Conservation (phyloP, 768 basidiomycete genomes). For the Kwoniella shandongensis region DNA sequence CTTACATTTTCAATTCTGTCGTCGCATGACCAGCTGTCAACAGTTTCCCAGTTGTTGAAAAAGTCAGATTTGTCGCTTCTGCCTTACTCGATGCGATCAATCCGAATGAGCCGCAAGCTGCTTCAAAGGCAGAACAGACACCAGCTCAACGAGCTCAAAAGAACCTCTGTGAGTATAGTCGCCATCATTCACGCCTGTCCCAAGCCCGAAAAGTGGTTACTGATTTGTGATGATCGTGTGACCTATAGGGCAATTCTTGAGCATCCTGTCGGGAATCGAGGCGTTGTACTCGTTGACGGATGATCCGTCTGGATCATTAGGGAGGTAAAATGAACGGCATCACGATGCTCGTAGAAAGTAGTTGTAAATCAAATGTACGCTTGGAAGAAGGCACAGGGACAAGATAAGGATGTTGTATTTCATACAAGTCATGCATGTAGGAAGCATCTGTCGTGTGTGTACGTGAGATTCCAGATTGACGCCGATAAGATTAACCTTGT, state of each 20-base stretch:
- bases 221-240: conserved; percentile 20
- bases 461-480: too few relatives aligned
- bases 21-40: conserved; percentile 42
- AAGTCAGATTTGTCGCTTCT: conserved; percentile 90
- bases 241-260: conserved; percentile 84
- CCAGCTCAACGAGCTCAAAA: conserved; percentile 81
- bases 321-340: too few relatives aligned
- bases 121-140: conserved; percentile 62
- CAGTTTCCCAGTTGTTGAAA: conserved; percentile 62
- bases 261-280: conserved; percentile 87
- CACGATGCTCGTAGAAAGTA: too few relatives aligned
- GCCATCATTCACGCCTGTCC: neutral
- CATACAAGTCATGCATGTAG: too few relatives aligned
- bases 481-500: too few relatives aligned
- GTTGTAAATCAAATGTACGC: too few relatives aligned
- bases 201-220: neutral
- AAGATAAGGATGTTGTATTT: too few relatives aligned
- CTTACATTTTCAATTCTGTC: neutral
- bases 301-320: too few relatives aligned
- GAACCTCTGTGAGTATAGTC: conserved; percentile 68
- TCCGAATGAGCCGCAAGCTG: conserved; percentile 35
- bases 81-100: conserved; percentile 80
- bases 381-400: too few relatives aligned
- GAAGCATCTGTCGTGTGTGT: too few relatives aligned
- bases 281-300: conserved; percentile 67